Conservation (phyloP, 352 stramenopile genomes). For the Globisporangium parvum region DNA sequence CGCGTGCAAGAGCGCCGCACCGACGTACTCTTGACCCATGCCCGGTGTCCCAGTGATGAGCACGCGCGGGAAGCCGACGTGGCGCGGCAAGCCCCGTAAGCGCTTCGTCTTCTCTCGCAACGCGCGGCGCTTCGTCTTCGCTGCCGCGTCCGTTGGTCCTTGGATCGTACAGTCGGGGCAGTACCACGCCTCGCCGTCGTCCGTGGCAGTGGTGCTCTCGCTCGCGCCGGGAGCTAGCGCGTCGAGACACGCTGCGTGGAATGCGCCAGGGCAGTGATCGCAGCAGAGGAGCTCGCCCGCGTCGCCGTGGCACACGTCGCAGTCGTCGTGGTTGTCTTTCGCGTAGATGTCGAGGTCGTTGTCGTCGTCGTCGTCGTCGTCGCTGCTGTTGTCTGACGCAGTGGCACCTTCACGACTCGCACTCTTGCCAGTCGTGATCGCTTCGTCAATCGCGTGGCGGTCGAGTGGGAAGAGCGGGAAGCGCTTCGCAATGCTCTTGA, state of each 20-base stretch:
- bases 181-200: slow-evolving; percentile 32
- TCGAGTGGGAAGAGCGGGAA: slow-evolving; percentile 69
- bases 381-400: slow-evolving; percentile 8
- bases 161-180: slow-evolving; percentile 42
- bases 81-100: slow-evolving; percentile 28
- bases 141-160: slow-evolving; percentile 15
- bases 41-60: slow-evolving; percentile 49
- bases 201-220: not conserved
- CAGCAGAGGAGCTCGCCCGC: slow-evolving; percentile 54
- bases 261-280: slow-evolving; percentile 51
- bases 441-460: slow-evolving; percentile 29
- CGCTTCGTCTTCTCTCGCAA: slow-evolving; percentile 22
- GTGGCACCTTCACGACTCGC: not conserved
- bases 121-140: slow-evolving; percentile 19
- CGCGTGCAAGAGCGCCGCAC: slow-evolving; percentile 53
- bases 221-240: slow-evolving; percentile 3
- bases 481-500: slow-evolving; percentile 36
- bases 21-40: slow-evolving; percentile 75
- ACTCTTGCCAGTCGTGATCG: slow-evolving; percentile 10
- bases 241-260: slow-evolving; percentile 44
- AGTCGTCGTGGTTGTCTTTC: slow-evolving; percentile 52
- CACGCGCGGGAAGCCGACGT: slow-evolving; percentile 62
- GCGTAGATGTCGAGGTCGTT: slow-evolving; percentile 71
- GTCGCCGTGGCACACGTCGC: slow-evolving; percentile 62
- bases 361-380: slow-evolving; percentile 34